Conservation (phyloP, 2,329 filamentous ascomycete species). For the Onygenales sp. region DNA sequence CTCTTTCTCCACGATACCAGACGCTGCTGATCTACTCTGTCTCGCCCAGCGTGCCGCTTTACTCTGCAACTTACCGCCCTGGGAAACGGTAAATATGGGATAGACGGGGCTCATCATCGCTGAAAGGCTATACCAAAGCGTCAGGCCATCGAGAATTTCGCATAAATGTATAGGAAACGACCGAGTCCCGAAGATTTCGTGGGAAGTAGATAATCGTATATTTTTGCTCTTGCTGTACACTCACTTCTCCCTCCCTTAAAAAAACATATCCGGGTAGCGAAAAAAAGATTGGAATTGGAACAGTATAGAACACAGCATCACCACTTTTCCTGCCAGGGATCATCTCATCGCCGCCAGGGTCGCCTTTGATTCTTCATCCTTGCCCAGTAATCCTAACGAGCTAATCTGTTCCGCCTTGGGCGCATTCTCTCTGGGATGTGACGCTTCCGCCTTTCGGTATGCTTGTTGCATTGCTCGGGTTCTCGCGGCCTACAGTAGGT, state of each 20-base stretch:
- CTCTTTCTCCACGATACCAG: too few relatives aligned
- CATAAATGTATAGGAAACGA: too few relatives aligned
- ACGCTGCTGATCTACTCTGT: too few relatives aligned
- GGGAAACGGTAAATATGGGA: too few relatives aligned
- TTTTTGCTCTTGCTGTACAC: background rate
- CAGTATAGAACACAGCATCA: conserved; percentile 11
- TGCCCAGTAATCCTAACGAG: conserved; percentile 72
- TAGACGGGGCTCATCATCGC: too few relatives aligned
- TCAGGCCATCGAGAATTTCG: too few relatives aligned
- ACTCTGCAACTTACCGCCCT: too few relatives aligned
- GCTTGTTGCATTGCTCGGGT: conserved; percentile 70
- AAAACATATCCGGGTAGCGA: background rate
- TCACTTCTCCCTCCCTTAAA: background rate
- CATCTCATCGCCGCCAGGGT: conserved; percentile 26
- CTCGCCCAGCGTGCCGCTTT: too few relatives aligned
- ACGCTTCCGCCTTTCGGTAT: conserved; percentile 69
- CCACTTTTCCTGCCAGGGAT: conserved; percentile 9
- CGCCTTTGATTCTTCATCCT: conserved; percentile 68
- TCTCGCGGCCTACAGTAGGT: conserved; percentile 57
- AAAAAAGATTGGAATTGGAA: conserved; percentile 3
- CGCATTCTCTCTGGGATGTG: conserved; percentile 67
- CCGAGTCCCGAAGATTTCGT: background rate
- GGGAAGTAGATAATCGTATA: background rate
- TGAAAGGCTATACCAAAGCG: too few relatives aligned
- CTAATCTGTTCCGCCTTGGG: conserved; percentile 80